Evolutionary conservation across 129 eudicot genomes (phyloP), one percentile per base, ranked within the genome.

Genomic region (Helianthus tuberosus): DNA sequence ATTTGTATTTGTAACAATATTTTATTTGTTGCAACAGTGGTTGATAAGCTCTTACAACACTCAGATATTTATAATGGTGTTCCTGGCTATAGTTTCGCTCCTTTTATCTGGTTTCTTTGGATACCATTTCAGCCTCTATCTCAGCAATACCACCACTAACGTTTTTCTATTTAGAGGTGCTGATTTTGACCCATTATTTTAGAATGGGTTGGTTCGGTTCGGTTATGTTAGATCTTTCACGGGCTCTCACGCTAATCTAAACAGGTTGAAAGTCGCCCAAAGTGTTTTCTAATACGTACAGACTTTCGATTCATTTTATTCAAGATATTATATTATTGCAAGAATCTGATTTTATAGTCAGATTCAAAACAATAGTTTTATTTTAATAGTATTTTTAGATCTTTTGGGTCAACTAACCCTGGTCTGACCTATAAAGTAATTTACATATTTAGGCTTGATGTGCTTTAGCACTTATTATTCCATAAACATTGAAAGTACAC

Each of bases 71-170:
- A 17, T 88, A 53, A 83, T 93, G 91, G 96, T 93, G 75, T 93
- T 93, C 64, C 72, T 93, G 77, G 97, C 90, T 48, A 84, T 93
- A 39, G 86, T 93, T 79, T 88, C 97, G 77, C 75, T 93, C 78
- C 85, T 93, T 53, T 72, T 93, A 66, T 87, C 89, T 50, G 96
- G 97, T 36, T 93, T 93, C 86, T 90, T 90, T 68, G 86, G 83
- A 35, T 93, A 90, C 79, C 98, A 93, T 85, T 88, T 91, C 47
- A 81, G 88, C 79, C 96, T 93, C 10, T 86, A 97, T 74, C 63
- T 90, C 75, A 86, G 91, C 63, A 93, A 93, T 83, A 93, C 96
- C 55, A 93, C 98, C 44, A 93, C 98, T 51, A 93, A 93, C 80
- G 98, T 59, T 60, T 47, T 44, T 59, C 35, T 46, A 46, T 29